Evolutionary conservation across 257 asterid genomes (phyloP).

Genomic region (Echium plantagineum): DNA sequence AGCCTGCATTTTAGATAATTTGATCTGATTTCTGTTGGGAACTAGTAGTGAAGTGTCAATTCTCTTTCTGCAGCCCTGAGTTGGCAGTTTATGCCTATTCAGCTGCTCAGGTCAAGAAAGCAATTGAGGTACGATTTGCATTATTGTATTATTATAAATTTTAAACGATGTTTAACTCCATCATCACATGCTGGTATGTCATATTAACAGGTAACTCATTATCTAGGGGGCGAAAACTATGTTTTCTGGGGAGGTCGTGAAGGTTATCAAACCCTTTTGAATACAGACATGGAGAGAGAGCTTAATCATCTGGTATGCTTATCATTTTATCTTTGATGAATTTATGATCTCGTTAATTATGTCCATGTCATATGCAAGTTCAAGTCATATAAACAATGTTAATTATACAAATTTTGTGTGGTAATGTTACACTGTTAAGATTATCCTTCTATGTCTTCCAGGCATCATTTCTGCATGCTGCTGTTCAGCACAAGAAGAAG

Average conservation of each 20-base stretch:
- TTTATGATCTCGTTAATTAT: background rate
- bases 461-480: constrained; percentile 93
- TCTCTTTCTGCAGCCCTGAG: constrained; percentile 49
- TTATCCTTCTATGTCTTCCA: constrained; percentile 14
- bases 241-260: constrained; percentile 99
- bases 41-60: constrained; percentile 2
- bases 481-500: constrained; percentile 90
- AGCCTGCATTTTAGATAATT: background rate
- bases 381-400: background rate
- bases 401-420: background rate
- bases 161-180: background rate
- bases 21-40: background rate
- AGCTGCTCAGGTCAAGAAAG: constrained; percentile 95
- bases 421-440: background rate
- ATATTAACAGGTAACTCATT: constrained; percentile 67
- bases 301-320: constrained; percentile 73
- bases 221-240: constrained; percentile 95
- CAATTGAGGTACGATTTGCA: constrained; percentile 61
- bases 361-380: background rate
- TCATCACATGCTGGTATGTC: constrained; percentile 4
- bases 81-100: constrained; percentile 63
- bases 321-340: background rate
- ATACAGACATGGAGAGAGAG: constrained; percentile 96
- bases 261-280: constrained; percentile 88
- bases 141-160: constrained; percentile 3